These are phyloP conservation scores for Lojkania enalia DNA, from an alignment of 2,329 filamentous ascomycete species.

Conservation along the genomic window DNA sequence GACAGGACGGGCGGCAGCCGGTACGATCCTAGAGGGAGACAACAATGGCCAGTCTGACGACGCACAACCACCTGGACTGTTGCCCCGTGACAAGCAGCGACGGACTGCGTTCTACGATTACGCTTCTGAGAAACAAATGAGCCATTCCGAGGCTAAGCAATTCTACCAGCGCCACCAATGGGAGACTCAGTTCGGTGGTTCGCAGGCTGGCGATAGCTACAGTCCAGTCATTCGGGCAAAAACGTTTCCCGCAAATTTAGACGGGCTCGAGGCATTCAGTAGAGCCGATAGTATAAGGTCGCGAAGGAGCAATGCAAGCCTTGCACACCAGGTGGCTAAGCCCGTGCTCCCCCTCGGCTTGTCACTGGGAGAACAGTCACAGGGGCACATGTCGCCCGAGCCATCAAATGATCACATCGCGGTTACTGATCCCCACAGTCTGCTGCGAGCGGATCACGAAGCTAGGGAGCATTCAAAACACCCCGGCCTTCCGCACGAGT, in stretches of 20 bases:
- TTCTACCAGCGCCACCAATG: constrained; percentile 90
- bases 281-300: constrained; percentile 49
- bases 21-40: constrained; percentile 30
- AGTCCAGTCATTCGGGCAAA: constrained; percentile 51
- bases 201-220: constrained; percentile 43
- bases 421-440: constrained; percentile 29
- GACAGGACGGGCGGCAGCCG: constrained; percentile 23
- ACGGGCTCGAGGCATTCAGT: constrained; percentile 37
- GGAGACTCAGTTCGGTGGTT: constrained; percentile 54
- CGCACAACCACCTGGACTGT: constrained; percentile 39
- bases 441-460: constrained; percentile 52
- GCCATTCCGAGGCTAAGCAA: constrained; percentile 89
- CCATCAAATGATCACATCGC: constrained; percentile 16
- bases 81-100: constrained; percentile 57
- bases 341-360: constrained; percentile 29
- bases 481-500: constrained; percentile 58
- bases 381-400: constrained; percentile 24
- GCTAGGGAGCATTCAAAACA: constrained; percentile 56
- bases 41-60: constrained; percentile 25
- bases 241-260: constrained; percentile 48
- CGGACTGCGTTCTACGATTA: constrained; percentile 92
- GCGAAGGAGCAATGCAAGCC: constrained; percentile 43
- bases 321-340: constrained; percentile 31
- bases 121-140: constrained; percentile 90
- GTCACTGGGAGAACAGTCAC: constrained; percentile 37